Percentiles rank a stretch among this genome's conserved stretches.
Evolutionary conservation across 257 asterid genomes (phyloP).

Genomic region (Salvia rosmarinus): DNA sequence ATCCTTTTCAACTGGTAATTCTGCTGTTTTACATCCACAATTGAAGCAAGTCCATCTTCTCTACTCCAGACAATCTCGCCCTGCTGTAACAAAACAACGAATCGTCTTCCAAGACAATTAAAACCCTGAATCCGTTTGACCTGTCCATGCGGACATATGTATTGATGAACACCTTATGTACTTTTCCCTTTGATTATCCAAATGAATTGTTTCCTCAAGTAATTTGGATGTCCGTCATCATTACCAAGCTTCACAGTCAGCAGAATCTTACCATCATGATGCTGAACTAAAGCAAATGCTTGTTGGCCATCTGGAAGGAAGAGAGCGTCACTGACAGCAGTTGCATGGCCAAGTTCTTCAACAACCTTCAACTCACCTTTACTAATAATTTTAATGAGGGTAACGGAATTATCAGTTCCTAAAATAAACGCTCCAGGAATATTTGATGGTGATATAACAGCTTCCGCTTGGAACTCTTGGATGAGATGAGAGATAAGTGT

Average conservation of each 20-base stretch:
- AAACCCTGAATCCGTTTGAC: conserved; percentile 90
- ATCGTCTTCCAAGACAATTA: conserved; percentile 98
- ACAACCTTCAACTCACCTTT: conserved; percentile 60
- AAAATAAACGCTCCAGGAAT: conserved; percentile 66
- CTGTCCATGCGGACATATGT: conserved; percentile 79
- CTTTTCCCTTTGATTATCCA: conserved; percentile 73
- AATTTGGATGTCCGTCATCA: conserved; percentile 72
- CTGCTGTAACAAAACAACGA: conserved; percentile 84
- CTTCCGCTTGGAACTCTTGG: conserved; percentile 55
- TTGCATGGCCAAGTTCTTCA: conserved; percentile 55
- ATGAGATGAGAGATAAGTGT: conserved; percentile 62
- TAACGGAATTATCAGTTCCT: conserved; percentile 42
- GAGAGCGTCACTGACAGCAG: conserved; percentile 76
- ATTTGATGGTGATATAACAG: conserved; percentile 67
- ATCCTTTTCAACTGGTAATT: conserved; percentile 83
- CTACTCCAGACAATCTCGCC: conserved; percentile 93
- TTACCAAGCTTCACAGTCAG: conserved; percentile 66
- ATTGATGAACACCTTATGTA: conserved; percentile 82
- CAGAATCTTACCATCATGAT: conserved; percentile 53
- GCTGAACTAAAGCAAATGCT: conserved; percentile 78
- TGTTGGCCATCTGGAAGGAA: conserved; percentile 63
- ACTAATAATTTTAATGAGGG: conserved; percentile 56
- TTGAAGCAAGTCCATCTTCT: conserved; percentile 96
- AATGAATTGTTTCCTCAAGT: conserved; percentile 64
- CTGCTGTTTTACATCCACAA: conserved; percentile 83